Percentiles rank a stretch among this genome's conserved stretches.
These are phyloP conservation scores for Arthroderma uncinatum DNA, from an alignment of 2,329 filamentous ascomycete species.

Conservation along the genomic window DNA sequence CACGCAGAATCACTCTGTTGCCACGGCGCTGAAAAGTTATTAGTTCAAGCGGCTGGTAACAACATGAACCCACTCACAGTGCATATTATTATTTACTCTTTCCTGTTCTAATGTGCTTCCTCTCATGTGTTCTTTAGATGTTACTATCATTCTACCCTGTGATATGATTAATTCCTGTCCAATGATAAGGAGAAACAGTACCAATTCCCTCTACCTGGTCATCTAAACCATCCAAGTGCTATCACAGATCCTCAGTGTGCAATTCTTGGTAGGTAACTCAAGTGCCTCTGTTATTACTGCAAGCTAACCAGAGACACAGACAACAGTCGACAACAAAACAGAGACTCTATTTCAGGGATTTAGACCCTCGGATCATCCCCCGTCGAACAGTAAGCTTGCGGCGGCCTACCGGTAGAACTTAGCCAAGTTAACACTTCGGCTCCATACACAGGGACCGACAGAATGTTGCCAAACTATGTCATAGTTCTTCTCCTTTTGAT, in stretches of 20 bases:
- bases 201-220: too few relatives aligned
- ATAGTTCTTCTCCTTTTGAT: constrained; percentile 21
- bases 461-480: constrained; percentile 17
- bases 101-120: neutral
- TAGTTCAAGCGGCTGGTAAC: neutral
- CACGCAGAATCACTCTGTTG: neutral
- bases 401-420: neutral
- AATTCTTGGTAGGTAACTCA: too few relatives aligned
- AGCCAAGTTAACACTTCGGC: neutral
- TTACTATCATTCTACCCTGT: neutral
- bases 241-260: too few relatives aligned
- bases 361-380: neutral
- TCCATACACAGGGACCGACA: neutral
- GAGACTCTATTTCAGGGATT: too few relatives aligned
- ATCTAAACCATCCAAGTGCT: too few relatives aligned
- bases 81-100: neutral
- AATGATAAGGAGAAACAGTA: too few relatives aligned
- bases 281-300: too few relatives aligned
- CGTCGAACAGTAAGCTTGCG: neutral
- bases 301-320: too few relatives aligned
- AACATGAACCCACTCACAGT: neutral
- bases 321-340: too few relatives aligned
- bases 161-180: neutral
- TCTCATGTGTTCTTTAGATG: neutral
- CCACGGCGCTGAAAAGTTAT: neutral